Evolutionary conservation across 164 flowering plant species (phyloP).

Genomic region (Sextonia rubra): DNA sequence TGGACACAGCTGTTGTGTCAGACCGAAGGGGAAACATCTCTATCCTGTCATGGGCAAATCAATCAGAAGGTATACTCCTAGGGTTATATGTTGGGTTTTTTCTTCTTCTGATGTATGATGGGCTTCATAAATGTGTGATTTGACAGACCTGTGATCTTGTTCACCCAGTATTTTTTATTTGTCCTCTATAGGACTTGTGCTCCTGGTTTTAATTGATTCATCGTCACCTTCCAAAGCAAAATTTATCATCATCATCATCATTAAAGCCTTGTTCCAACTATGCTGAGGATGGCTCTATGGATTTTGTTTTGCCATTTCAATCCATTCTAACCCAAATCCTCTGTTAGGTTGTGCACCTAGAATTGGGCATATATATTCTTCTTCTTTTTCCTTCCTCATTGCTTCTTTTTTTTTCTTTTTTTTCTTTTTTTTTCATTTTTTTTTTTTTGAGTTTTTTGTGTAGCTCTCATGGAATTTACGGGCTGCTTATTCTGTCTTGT

Average conservation of each 20-base stretch:
- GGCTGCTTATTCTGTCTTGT: background rate
- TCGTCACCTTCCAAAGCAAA: too few species aligned
- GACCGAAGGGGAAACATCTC: conserved; percentile 85
- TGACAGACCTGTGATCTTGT: background rate
- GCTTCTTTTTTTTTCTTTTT: too few species aligned
- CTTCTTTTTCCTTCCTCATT: background rate
- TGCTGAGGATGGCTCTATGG: background rate
- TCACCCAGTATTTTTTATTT: background rate
- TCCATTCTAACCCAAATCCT: background rate
- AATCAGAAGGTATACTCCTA: conserved; percentile 44
- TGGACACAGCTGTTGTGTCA: conserved; percentile 78
- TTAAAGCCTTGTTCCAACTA: too few species aligned
- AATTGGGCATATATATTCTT: background rate
- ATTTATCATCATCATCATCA: too few species aligned
- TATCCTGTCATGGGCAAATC: conserved; percentile 53
- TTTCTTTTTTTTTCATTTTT: background rate
- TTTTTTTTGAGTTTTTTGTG: background rate
- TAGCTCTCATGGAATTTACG: background rate
- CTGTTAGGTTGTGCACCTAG: too few species aligned
- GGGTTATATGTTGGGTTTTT: background rate
- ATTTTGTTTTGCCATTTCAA: background rate
- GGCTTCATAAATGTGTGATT: too few species aligned
- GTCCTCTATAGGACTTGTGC: background rate
- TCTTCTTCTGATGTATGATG: too few species aligned
- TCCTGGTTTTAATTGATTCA: background rate